These are phyloP conservation scores for Blastomyces parvus DNA, from an alignment of 2,329 filamentous ascomycete genomes.

Conservation along the genomic window DNA sequence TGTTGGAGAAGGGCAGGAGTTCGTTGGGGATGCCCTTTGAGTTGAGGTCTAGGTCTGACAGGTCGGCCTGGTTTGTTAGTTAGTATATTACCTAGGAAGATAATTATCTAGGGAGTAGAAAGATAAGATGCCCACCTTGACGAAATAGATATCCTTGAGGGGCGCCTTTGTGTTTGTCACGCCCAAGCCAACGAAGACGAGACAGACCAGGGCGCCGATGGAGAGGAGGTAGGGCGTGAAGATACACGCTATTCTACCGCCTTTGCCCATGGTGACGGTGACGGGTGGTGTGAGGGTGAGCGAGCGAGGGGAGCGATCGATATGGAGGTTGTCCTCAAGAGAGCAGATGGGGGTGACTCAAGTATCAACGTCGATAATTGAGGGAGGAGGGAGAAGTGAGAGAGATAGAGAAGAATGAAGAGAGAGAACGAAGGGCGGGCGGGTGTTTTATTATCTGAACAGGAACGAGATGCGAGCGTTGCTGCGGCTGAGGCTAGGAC, in stretches of 20 bases:
- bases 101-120: no score
- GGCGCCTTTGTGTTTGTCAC: conserved; percentile 42
- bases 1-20: conserved; percentile 24
- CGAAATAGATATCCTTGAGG: conserved; percentile 48
- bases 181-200: conserved; percentile 49
- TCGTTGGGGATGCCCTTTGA: conserved; percentile 32
- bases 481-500: background rate
- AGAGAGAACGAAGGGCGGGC: background rate
- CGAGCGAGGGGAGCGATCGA: background rate
- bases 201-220: conserved; percentile 62
- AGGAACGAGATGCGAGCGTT: no score
- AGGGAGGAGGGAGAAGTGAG: background rate
- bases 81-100: no score
- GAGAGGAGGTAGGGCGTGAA: conserved; percentile 76
- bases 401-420: background rate
- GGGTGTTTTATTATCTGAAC: background rate
- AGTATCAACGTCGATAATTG: no score
- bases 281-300: background rate
- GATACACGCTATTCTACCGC: conserved; percentile 77
- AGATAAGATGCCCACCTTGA: no score
- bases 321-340: background rate
- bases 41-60: conserved; percentile 49
- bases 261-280: conserved; percentile 51
- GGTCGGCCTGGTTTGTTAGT: conserved; percentile 52
- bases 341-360: background rate